Conservation (phyloP, 225 moss, liverwort and hornwort species). For the Takakia lepidozioides region DNA sequence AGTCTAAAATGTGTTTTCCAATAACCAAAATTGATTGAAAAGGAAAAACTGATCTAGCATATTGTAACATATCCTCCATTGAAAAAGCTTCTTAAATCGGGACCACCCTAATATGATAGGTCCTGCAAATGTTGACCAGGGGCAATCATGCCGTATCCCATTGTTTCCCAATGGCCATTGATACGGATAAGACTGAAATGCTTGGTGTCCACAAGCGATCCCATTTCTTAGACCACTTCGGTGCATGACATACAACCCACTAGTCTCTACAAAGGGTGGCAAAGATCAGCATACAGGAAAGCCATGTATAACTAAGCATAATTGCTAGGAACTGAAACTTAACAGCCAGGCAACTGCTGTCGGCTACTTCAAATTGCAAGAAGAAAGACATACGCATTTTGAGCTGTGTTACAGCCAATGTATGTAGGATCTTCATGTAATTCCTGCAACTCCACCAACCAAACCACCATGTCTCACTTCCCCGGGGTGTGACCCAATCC, state of each 20-base stretch:
- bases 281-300: conserved; percentile 32
- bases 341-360: no score
- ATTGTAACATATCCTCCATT: conserved; percentile 54
- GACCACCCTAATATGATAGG: conserved; percentile 33
- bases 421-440: no score
- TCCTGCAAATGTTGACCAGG: conserved; percentile 50
- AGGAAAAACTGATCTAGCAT: conserved; percentile 34
- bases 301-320: conserved; percentile 28
- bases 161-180: conserved; percentile 18
- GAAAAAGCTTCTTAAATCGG: conserved; percentile 41
- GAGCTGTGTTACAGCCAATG: no score
- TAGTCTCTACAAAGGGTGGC: conserved; percentile 13
- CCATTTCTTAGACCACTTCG: conserved; percentile 26
- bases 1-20: conserved; percentile 11
- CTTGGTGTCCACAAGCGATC: conserved; percentile 20
- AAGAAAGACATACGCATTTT: no score
- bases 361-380: no score
- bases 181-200: conserved; percentile 34
- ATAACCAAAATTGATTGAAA: conserved; percentile 21
- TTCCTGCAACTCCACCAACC: no score
- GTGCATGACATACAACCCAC: conserved; percentile 23
- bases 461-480: conserved; percentile 23
- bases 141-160: conserved; percentile 15
- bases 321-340: conserved; percentile 30
- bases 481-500: conserved; percentile 34